A percentile compares a stretch with the other conserved stretches of the same genome.
These are phyloP conservation scores for Fusarium devonianum DNA, from an alignment of 2,329 filamentous ascomycete genomes.

Conservation along the genomic window DNA sequence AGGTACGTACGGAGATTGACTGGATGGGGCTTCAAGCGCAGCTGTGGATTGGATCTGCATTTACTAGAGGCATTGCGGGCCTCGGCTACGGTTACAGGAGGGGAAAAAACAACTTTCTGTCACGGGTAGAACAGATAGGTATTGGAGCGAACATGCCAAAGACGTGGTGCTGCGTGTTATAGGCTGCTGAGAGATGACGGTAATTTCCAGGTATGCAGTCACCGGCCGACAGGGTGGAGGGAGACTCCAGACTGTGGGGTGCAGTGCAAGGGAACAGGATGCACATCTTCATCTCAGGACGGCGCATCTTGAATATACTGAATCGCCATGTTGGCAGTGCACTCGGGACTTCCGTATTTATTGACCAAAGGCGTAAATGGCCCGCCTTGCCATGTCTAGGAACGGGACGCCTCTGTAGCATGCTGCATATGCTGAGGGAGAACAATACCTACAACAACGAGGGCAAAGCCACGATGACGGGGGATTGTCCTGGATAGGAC, in stretches of 20 bases:
- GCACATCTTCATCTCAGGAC: conserved; percentile 3
- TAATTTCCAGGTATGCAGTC: conserved; percentile 4
- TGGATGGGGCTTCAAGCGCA: background rate
- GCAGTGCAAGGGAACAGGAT: background rate
- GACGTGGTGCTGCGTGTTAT: conserved; percentile 3
- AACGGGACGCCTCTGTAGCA: no score
- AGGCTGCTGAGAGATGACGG: conserved; percentile 5
- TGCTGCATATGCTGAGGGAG: background rate
- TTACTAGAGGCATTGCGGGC: background rate
- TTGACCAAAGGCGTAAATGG: conserved; percentile 12
- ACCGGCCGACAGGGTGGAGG: conserved; percentile 1
- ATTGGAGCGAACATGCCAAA: background rate
- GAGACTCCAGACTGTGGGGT: background rate
- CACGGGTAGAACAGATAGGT: background rate
- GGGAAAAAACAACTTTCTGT: no score
- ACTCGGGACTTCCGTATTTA: conserved; percentile 4
- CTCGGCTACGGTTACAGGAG: background rate
- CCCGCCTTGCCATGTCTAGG: conserved; percentile 21
- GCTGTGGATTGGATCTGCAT: conserved; percentile 19
- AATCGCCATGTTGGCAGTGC: background rate
- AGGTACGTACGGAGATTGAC: no score
- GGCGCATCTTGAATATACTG: background rate
- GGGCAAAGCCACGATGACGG: conserved; percentile 20
- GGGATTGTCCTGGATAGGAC: conserved; percentile 8
- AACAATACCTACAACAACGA: conserved; percentile 3